Conservation (phyloP, 1,139 yeast genomes). For the Kurtzmaniella quercitrusa region DNA sequence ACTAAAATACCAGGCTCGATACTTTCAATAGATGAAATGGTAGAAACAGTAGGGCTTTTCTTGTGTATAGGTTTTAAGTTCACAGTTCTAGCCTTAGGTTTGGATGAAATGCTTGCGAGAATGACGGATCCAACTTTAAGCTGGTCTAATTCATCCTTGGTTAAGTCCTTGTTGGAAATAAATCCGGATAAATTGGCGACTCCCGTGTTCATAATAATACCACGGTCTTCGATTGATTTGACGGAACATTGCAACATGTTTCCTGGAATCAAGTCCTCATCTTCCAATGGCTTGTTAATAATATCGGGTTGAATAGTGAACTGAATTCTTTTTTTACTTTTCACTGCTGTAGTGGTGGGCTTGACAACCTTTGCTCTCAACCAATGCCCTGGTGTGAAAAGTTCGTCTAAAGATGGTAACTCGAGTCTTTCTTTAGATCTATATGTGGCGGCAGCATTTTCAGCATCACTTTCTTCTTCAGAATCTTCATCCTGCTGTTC, state of each 20-base stretch:
- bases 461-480: constrained; percentile 37
- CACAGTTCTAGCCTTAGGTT: constrained; percentile 54
- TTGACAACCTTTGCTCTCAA: constrained; percentile 70
- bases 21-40: constrained; percentile 70
- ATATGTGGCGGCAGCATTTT: constrained; percentile 25
- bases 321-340: constrained; percentile 57
- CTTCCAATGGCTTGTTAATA: constrained; percentile 59
- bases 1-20: constrained; percentile 82
- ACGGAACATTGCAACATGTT: constrained; percentile 72
- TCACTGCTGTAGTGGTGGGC: constrained; percentile 23
- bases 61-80: constrained; percentile 53
- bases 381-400: constrained; percentile 80
- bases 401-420: constrained; percentile 51
- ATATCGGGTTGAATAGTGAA: constrained; percentile 71
- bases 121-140: constrained; percentile 42
- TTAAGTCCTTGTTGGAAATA: constrained; percentile 64
- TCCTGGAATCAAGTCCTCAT: constrained; percentile 63
- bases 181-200: constrained; percentile 58
- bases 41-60: constrained; percentile 32
- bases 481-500: constrained; percentile 40
- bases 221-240: constrained; percentile 85
- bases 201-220: constrained; percentile 74
- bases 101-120: constrained; percentile 41
- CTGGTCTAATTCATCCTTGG: constrained; percentile 13
- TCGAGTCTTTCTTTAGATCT: constrained; percentile 25